These are phyloP conservation scores for Nissolia schottii DNA, from an alignment of 306 rosid genomes.

Conservation along the genomic window DNA sequence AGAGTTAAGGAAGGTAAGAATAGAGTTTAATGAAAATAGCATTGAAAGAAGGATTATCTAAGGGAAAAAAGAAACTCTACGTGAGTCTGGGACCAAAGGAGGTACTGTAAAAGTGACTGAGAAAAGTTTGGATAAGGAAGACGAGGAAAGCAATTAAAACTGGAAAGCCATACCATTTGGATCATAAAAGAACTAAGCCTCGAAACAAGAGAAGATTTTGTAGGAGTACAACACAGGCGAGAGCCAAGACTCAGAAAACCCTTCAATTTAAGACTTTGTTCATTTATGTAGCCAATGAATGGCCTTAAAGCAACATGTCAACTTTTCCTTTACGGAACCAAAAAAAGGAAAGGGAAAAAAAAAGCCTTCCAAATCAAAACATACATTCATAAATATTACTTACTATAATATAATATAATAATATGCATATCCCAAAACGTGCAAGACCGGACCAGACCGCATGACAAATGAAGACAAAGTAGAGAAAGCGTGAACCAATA, in stretches of 20 bases:
- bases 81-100: background rate
- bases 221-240: slow-evolving; percentile 4
- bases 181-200: slow-evolving; percentile 6
- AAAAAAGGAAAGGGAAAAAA: too few species aligned
- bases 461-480: slow-evolving; percentile 17
- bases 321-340: background rate
- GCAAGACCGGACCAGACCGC: too few species aligned
- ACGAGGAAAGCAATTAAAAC: slow-evolving; percentile 2
- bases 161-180: background rate
- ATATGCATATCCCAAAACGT: background rate
- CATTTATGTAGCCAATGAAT: slow-evolving; percentile 5
- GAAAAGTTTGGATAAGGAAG: slow-evolving; percentile 2
- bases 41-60: background rate
- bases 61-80: background rate
- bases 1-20: background rate
- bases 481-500: slow-evolving; percentile 11
- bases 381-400: too few species aligned
- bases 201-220: background rate
- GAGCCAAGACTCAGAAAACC: background rate
- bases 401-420: too few species aligned
- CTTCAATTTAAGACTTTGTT: background rate
- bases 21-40: background rate
- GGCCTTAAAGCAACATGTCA: background rate
- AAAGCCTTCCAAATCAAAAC: background rate
- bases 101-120: background rate